Evolutionary conservation across 2,329 filamentous ascomycete species (phyloP).

Genomic region (Rutstroemia sp.): DNA sequence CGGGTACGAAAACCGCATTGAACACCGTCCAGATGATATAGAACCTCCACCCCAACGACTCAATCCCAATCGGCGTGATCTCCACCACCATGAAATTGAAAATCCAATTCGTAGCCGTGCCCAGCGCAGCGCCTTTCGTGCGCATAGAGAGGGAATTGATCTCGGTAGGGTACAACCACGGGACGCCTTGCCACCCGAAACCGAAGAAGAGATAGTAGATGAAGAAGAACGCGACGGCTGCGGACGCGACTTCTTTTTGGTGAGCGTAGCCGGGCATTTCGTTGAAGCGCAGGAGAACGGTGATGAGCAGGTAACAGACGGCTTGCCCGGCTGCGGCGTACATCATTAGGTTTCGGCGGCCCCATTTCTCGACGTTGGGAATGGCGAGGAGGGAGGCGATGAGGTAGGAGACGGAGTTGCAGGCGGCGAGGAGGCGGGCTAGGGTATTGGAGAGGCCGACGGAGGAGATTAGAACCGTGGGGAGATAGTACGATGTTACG

Average conservation of each 20-base stretch:
- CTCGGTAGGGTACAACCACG: constrained; percentile 47
- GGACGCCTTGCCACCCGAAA: constrained; percentile 38
- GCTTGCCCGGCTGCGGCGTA: constrained; percentile 59
- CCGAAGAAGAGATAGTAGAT: constrained; percentile 47
- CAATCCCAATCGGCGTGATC: constrained; percentile 33
- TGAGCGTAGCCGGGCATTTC: constrained; percentile 10
- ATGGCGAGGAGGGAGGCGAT: constrained; percentile 26
- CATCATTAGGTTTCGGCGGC: constrained; percentile 66
- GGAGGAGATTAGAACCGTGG: constrained; percentile 42
- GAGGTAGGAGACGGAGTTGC: constrained; percentile 29
- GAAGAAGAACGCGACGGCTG: constrained; percentile 33
- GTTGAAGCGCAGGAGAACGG: constrained; percentile 36
- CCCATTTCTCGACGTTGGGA: constrained; percentile 45
- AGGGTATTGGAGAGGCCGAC: constrained; percentile 39
- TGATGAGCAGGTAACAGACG: constrained; percentile 47
- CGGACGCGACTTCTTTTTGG: constrained; percentile 12
- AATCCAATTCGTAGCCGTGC: constrained; percentile 36
- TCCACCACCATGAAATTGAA: constrained; percentile 41
- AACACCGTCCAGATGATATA: constrained; percentile 49
- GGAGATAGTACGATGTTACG: constrained; percentile 39
- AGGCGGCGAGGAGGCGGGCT: constrained; percentile 47
- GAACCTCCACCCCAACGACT: constrained; percentile 50
- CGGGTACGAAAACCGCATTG: constrained; percentile 28
- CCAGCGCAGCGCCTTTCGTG: constrained; percentile 50
- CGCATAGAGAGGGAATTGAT: constrained; percentile 44